Evolutionary conservation across 768 basidiomycete species (phyloP), one percentile per base, ranked within the genome.

Genomic region (Leccinum subgranulosum): DNA sequence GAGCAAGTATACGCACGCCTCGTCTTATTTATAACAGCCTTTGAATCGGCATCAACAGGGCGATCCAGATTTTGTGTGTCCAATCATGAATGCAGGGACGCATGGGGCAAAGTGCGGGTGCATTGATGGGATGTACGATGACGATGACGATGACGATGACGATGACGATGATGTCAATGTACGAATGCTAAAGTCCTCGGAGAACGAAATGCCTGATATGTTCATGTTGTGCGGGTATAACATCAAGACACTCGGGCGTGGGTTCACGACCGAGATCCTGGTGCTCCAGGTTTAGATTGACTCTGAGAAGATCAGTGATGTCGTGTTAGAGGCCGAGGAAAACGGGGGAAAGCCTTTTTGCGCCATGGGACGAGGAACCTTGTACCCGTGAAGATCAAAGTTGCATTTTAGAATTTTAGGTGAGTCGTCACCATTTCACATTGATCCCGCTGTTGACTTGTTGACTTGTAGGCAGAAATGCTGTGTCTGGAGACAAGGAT

Each of bases 151-250:
- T 21, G 15, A 33, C 12, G 31, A 4, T 1, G 23, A 12, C 5
- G 28, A 47, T 21, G 27, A 6, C 34, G 34, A 14, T 23, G 31
- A 49, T 25, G 12, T 11, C 2, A 1, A 39, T 28, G 19, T 11
- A 21, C 11, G 19, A 43, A 11, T 12, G 11, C 41, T 12, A 12
- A 48, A 33, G 41, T 61, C 64, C 64, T 66, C 64, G 60, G 64
- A 56, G 54, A 54, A 51, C 31, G 9, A 23, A 23, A 34, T 11
- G 47, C 11, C 23, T 11, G 49, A 33, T 19, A 23, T 58, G 33
- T 58, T 53, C 29, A 19, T 17, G 39, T 43, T 17, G 27, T 8
- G 8, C 29, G 19, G 39, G 49, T 23, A 36, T 47, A 51, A 49
- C 50, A 45, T 55, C 36, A 54, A 34, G 54, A 33, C 4, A 23